phyloP scores from a whole-genome alignment of 83 land plant genomes.

The Thuja plicata region DNA sequence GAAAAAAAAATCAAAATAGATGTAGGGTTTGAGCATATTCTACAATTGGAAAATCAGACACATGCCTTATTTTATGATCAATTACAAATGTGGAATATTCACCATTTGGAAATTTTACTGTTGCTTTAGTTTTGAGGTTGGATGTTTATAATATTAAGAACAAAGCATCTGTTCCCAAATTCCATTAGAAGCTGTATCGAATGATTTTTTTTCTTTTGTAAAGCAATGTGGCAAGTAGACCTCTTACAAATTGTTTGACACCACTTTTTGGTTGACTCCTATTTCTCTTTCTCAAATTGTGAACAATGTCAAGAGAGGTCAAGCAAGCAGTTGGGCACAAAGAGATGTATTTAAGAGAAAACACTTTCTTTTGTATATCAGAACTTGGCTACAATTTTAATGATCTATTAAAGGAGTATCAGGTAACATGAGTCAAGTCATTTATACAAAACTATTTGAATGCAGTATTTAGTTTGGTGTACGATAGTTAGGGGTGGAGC shows the following conservation, averaged over 20 bases:
- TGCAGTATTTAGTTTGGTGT: not conserved
- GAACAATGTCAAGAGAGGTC: not conserved
- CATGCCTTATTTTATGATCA: not conserved
- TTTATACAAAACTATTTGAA: not conserved
- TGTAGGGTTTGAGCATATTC: not conserved
- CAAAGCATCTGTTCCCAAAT: not conserved
- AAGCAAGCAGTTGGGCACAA: not conserved
- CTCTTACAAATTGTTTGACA: not conserved
- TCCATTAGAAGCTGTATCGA: not conserved
- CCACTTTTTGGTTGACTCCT: not conserved
- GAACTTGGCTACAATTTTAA: not conserved
- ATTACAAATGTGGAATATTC: not conserved
- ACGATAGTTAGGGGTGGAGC: no score
- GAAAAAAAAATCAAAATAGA: not conserved
- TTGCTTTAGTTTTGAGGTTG: not conserved
- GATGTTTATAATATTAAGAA: not conserved
- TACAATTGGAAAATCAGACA: not conserved
- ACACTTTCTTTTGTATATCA: not conserved
- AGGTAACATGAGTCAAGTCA: not conserved
- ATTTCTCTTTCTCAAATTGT: not conserved
- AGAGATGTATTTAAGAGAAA: not conserved
- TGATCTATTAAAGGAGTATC: not conserved
- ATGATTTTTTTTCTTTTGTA: not conserved
- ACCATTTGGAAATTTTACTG: not conserved
- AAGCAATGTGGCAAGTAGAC: not conserved